Conservation (phyloP, 257 asterid genomes). For the Penstemon davidsonii region DNA sequence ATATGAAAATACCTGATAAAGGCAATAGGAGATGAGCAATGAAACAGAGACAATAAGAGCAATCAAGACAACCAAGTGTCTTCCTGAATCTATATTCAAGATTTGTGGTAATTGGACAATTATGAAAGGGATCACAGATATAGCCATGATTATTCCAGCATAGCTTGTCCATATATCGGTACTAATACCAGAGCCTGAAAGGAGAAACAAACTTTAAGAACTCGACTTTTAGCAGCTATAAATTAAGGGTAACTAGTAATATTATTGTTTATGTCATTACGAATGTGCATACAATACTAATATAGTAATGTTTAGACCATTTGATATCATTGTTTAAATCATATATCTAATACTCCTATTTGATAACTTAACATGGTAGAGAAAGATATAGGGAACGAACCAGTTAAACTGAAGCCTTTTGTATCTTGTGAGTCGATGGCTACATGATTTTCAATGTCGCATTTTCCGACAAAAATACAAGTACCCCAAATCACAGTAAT, state of each 20-base stretch:
- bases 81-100: slow-evolving; percentile 57
- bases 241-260: too few relatives aligned
- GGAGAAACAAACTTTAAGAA: slow-evolving; percentile 25
- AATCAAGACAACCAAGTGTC: slow-evolving; percentile 66
- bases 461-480: slow-evolving; percentile 81
- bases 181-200: slow-evolving; percentile 84
- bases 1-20: slow-evolving; percentile 64
- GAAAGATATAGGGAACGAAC: slow-evolving; percentile 41
- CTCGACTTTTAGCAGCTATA: not conserved
- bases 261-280: too few relatives aligned
- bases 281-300: too few relatives aligned
- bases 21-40: slow-evolving; percentile 68
- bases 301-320: too few relatives aligned
- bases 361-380: too few relatives aligned
- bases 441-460: slow-evolving; percentile 49
- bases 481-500: slow-evolving; percentile 90
- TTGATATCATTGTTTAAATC: too few relatives aligned
- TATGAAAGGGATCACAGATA: slow-evolving; percentile 75
- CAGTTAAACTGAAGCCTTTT: slow-evolving; percentile 60
- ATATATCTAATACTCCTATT: too few relatives aligned
- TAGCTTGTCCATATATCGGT: slow-evolving; percentile 88
- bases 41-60: slow-evolving; percentile 62
- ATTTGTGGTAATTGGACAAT: slow-evolving; percentile 76
- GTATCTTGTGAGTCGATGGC: slow-evolving; percentile 65
- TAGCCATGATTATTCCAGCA: slow-evolving; percentile 82